These are phyloP conservation scores for Myrmaecium sp. DNA, from an alignment of 2,329 filamentous ascomycete genomes.

Conservation along the genomic window DNA sequence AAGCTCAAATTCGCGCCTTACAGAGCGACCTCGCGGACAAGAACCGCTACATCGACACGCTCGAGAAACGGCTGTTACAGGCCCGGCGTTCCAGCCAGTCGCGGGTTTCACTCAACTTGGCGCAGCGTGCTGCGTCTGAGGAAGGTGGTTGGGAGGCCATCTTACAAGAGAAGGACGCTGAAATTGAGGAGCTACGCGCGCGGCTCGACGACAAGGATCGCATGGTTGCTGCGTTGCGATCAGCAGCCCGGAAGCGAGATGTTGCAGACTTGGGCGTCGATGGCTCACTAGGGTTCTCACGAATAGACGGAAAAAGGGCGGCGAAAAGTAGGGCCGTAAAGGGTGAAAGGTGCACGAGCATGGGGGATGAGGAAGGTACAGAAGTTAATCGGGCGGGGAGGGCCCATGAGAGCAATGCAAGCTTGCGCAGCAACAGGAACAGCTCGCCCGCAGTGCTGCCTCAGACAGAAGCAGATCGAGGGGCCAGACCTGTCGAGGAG, in stretches of 20 bases:
- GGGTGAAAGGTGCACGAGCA: slow-evolving; percentile 15
- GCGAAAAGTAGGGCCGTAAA: slow-evolving; percentile 18
- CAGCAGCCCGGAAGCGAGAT: slow-evolving; percentile 71
- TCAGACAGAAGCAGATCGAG: slow-evolving; percentile 37
- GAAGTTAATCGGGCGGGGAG: no score
- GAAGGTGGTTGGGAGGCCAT: slow-evolving; percentile 57
- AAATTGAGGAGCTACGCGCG: slow-evolving; percentile 80
- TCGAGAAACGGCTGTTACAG: slow-evolving; percentile 84
- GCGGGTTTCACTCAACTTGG: slow-evolving; percentile 60
- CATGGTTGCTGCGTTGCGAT: slow-evolving; percentile 77
- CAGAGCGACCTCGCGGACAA: slow-evolving; percentile 94
- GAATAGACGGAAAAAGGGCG: slow-evolving; percentile 11
- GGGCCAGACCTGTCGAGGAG: slow-evolving; percentile 77
- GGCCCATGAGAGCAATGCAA: slow-evolving; percentile 10
- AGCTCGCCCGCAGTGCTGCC: slow-evolving; percentile 8
- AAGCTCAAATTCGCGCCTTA: slow-evolving; percentile 77
- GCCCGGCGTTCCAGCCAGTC: slow-evolving; percentile 81
- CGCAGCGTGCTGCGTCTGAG: slow-evolving; percentile 48
- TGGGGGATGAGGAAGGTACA: no score
- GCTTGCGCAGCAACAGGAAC: slow-evolving; percentile 8
- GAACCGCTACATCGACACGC: slow-evolving; percentile 84
- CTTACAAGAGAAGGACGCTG: slow-evolving; percentile 75
- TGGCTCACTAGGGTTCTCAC: slow-evolving; percentile 4
- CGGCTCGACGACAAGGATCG: slow-evolving; percentile 87
- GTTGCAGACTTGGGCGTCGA: slow-evolving; percentile 44